Conservation (phyloP, 176 grass and related monocot genomes). For the Ensete ventricosum region DNA sequence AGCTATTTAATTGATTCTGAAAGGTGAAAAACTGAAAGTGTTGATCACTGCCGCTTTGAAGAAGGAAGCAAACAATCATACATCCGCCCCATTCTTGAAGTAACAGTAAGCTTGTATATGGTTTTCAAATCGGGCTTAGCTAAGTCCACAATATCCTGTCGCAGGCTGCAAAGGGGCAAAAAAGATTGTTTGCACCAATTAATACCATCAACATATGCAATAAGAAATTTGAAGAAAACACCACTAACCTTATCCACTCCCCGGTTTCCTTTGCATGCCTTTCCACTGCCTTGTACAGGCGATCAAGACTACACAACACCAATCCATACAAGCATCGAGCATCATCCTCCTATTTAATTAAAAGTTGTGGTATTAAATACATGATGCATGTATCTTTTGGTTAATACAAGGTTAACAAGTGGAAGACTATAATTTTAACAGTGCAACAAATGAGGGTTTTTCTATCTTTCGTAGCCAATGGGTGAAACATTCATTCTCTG, state of each 20-base stretch:
- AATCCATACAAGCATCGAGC: constrained; percentile 59
- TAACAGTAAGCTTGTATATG: constrained; percentile 47
- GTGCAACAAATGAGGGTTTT: too few relatives aligned
- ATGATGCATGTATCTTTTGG: background rate
- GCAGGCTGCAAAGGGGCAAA: constrained; percentile 42
- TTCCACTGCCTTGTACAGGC: constrained; percentile 78
- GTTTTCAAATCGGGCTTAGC: constrained; percentile 52
- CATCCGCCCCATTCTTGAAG: constrained; percentile 55
- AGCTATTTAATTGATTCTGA: too few relatives aligned
- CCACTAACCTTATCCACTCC: constrained; percentile 70
- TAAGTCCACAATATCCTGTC: constrained; percentile 68
- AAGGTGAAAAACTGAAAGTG: background rate
- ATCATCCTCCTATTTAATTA: constrained; percentile 49
- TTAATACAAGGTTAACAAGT: background rate
- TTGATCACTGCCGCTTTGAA: constrained; percentile 28
- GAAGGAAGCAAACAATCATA: constrained; percentile 73
- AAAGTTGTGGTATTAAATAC: background rate
- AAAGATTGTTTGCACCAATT: constrained; percentile 8
- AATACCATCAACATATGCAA: background rate
- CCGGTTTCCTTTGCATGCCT: constrained; percentile 66
- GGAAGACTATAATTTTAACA: too few relatives aligned
- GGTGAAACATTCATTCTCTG: too few relatives aligned
- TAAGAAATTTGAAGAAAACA: background rate
- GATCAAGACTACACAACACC: constrained; percentile 68
- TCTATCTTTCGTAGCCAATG: too few relatives aligned